Percentiles rank a stretch among this genome's conserved stretches.
phyloP scores from a whole-genome alignment of 148 eudicot species.

The Spergularia bocconei region DNA sequence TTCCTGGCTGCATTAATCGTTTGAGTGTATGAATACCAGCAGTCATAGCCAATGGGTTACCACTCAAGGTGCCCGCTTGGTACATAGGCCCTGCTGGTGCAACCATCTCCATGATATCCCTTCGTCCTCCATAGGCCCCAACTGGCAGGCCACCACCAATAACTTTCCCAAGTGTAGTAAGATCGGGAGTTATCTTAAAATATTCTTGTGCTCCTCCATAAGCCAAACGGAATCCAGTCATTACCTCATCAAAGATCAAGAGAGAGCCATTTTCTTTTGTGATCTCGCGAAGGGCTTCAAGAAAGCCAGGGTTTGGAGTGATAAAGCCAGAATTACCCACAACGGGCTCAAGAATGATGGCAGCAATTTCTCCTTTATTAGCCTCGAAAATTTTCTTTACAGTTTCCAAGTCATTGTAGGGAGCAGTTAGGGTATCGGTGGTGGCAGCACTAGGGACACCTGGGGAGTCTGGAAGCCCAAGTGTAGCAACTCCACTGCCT shows the following conservation, averaged over 20 bases:
- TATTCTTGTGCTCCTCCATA: constrained; percentile 97
- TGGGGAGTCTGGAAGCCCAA: constrained; percentile 94
- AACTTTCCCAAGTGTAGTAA: constrained; percentile 86
- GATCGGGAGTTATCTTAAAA: constrained; percentile 80
- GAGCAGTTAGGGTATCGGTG: constrained; percentile 64
- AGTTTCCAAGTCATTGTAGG: constrained; percentile 63
- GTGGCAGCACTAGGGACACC: constrained; percentile 92
- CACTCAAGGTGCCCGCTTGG: constrained; percentile 93
- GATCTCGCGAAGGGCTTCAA: constrained; percentile 53
- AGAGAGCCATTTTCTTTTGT: constrained; percentile 72
- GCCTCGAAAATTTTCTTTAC: constrained; percentile 55
- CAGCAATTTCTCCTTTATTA: constrained; percentile 82
- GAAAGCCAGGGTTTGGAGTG: constrained; percentile 68
- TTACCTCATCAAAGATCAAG: constrained; percentile 88
- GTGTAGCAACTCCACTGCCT: constrained; percentile 95
- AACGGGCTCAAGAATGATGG: constrained; percentile 86
- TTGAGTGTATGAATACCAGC: constrained; percentile 94
- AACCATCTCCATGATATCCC: constrained; percentile 99
- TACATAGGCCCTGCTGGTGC: constrained; percentile 97
- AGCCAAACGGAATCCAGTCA: constrained; percentile 90
- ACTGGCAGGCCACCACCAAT: constrained; percentile 95
- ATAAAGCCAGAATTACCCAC: constrained; percentile 94
- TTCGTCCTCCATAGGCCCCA: constrained; percentile 94
- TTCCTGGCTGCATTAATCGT: constrained; percentile 65
- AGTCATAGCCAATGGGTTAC: constrained; percentile 98